Conservation (phyloP, 768 basidiomycete species). For the Tremella yokohamensis region DNA sequence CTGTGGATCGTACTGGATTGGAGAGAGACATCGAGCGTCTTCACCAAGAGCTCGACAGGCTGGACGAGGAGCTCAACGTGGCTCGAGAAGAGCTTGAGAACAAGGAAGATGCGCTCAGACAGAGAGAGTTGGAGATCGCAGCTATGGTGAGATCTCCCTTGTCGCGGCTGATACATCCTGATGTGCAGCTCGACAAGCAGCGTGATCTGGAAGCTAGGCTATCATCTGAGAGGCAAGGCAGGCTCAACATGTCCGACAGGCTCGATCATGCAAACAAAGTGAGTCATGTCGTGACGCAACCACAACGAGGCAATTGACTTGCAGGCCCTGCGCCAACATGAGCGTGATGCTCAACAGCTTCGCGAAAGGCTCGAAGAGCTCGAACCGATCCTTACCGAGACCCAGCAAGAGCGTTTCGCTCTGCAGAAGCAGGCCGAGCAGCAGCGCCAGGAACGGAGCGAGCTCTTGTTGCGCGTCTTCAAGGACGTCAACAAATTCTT, state of each 20-base stretch:
- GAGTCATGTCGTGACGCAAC: conserved; percentile 13
- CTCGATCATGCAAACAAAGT: conserved; percentile 66
- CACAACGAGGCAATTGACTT: not conserved
- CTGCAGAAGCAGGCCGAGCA: conserved; percentile 81
- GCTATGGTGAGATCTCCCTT: conserved; percentile 55
- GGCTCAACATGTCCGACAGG: conserved; percentile 82
- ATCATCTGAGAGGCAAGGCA: conserved; percentile 78
- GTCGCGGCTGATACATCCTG: not conserved
- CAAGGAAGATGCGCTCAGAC: conserved; percentile 63
- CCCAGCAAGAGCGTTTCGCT: conserved; percentile 55
- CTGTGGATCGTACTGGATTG: conserved; percentile 75
- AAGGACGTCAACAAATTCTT: conserved; percentile 93
- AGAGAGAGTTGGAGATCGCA: conserved; percentile 70
- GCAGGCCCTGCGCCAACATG: conserved; percentile 61
- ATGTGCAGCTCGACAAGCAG: conserved; percentile 64
- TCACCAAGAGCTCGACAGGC: conserved; percentile 73
- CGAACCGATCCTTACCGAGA: conserved; percentile 65
- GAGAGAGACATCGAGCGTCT: conserved; percentile 85
- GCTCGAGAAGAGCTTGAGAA: conserved; percentile 67
- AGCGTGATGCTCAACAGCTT: conserved; percentile 63
- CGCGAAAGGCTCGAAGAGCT: conserved; percentile 67
- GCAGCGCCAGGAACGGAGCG: conserved; percentile 89
- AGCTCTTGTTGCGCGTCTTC: conserved; percentile 82
- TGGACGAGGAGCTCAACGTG: conserved; percentile 73
- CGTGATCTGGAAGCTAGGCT: conserved; percentile 75